Evolutionary conservation across 164 flowering plant genomes (phyloP), one percentile per base, ranked within the genome.

Genomic region (Piper longum): DNA sequence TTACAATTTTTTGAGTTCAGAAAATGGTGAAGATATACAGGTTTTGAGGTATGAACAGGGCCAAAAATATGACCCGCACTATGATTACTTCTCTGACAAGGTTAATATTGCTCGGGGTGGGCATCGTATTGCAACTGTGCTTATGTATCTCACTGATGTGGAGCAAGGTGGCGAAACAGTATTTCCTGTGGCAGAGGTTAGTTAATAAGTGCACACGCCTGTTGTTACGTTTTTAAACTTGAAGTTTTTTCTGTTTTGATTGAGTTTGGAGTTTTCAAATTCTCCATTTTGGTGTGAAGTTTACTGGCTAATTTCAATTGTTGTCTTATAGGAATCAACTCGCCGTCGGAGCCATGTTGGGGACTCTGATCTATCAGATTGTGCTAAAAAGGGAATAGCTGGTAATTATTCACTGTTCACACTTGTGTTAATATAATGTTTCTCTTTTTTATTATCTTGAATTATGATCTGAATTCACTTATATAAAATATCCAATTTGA

Each of bases 1-100:
- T 57, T 57, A 26, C 36, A 26, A 57, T 60, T 43, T 60, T 43
- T 57, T 26, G 16, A 41, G 59, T 64, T 19, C 79, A 93, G 98
- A 85, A 66, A 93, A 93, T 81, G 98, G 98, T 39, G 98, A 93
- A 75, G 97, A 88, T 76, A 83, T 88, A 16, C 98, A 93, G 77
- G 91, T 93, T 12, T 65, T 93, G 62, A 79, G 87, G 68, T 95
- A 95, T 69, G 96, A 95, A 74, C 79, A 73, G 69, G 99, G 99
- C 18, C 84, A 91, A 75, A 90, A 90, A 64, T 93, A 90, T 70
- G 99, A 88, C 14, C 87, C 95, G 5, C 99, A 93, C 73, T 86
- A 75, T 74, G 99, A 95, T 77, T 95, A 84, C 77, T 91, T 90
- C 67, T 56, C 64, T 43, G 97, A 91, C 68, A 81, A 82, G 75